Conservation (phyloP, 2,329 filamentous ascomycete species). For the Teratosphaeriaceae sp. region DNA sequence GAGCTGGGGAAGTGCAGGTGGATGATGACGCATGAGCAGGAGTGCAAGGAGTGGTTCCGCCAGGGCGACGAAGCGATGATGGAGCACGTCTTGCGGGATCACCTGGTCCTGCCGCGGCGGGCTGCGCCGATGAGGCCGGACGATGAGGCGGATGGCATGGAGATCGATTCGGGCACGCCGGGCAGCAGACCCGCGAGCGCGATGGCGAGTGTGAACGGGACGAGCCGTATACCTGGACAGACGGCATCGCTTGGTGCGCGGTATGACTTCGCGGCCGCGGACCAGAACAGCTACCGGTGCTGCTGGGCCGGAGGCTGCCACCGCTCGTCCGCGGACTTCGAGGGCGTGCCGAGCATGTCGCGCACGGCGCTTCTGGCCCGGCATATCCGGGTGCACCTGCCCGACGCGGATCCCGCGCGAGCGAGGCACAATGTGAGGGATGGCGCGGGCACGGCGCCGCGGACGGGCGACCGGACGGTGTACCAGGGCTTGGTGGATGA, state of each 20-base stretch:
- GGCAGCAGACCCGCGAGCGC: slow-evolving; percentile 6
- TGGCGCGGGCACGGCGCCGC: slow-evolving; percentile 2
- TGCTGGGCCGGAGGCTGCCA: slow-evolving; percentile 61
- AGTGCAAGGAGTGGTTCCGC: slow-evolving; percentile 53
- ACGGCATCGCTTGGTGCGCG: slow-evolving; percentile 10
- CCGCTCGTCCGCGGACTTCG: slow-evolving; percentile 35
- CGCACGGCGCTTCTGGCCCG: slow-evolving; percentile 25
- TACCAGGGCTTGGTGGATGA: slow-evolving; percentile 46
- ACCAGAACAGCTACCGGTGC: slow-evolving; percentile 48
- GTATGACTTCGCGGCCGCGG: slow-evolving; percentile 26
- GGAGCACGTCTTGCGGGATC: slow-evolving; percentile 60
- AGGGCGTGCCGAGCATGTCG: slow-evolving; percentile 6
- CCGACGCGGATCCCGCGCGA: slow-evolving; percentile 33
- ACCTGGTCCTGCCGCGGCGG: slow-evolving; percentile 54
- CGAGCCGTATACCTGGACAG: slow-evolving; percentile 9
- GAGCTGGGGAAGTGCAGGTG: slow-evolving; percentile 25
- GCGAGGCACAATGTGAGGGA: slow-evolving; percentile 21
- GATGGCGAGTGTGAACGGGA: slow-evolving; percentile 12
- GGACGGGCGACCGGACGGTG: neutral
- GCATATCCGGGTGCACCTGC: slow-evolving; percentile 65
- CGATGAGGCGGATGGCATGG: slow-evolving; percentile 43
- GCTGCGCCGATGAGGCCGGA: slow-evolving; percentile 30
- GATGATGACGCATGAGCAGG: slow-evolving; percentile 21
- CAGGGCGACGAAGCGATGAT: slow-evolving; percentile 58
- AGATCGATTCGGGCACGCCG: slow-evolving; percentile 19